Base-by-base conservation (phyloP, 2,329 filamentous ascomycete genomes). In the Thielaviopsis musarum region DNA sequence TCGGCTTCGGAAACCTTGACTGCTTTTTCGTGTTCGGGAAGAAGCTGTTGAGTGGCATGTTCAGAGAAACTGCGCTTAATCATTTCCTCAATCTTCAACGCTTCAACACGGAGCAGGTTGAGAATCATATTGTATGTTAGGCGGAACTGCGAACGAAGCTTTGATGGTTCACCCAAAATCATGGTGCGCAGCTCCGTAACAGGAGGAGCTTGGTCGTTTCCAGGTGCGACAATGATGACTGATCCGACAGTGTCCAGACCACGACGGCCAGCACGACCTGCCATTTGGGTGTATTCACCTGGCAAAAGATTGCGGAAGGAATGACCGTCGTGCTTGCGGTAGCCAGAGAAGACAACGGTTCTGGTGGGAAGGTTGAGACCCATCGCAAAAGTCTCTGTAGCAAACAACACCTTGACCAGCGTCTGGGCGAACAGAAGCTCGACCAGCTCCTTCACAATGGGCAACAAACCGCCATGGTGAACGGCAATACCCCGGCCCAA, bases 41-140 rank as follows among this genome's bases (percentile, higher is more conserved):
- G 76, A 13, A 97, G 73, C 63, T 94, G 91, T 68, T 98, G 93
- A 0, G 91, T 97, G 24, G 91, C 91, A 71, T 98, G 93, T 70
- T 98, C 93, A 57, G 91, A 96, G 76, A 98, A 98, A 70, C 91
- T 96, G 64, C 93, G 86, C 78, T 98, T 98, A 75, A 98, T 98
- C 93, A 98, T 98, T 72, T 98, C 93, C 70, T 98, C 93, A 65
- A 98, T 97, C 74, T 96, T 97, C 64, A 98, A 74, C 2, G 93
- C 93, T 70, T 98, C 93, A 1, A 98, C 93, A 41, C 93, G 85
- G 55, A 98, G 77, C 34, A 98, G 76, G 67, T 97, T 98, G 30
- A 98, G 75, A 62, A 98, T 98, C 93, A 98, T 98, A 72, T 97
- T 98, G 76, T 98, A 98, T 0, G 94, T 98, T 54, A 98, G 77